Percentiles rank a stretch among this genome's conserved stretches.
Evolutionary conservation across 495 filamentous ascomycete species (phyloP).

Genomic region (Penicillium flavigenum): DNA sequence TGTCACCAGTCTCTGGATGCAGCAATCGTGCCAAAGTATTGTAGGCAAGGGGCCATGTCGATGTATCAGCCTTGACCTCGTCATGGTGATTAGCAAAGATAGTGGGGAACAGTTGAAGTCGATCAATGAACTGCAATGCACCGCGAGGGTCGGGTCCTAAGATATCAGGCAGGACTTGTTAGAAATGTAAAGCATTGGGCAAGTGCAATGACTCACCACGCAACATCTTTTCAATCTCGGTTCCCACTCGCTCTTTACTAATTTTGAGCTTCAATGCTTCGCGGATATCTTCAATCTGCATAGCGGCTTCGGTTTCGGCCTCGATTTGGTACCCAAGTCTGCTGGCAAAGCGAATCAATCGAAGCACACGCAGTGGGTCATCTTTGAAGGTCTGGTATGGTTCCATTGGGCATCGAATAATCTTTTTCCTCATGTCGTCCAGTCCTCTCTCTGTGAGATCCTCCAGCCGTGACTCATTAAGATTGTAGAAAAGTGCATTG

Average conservation of each 20-base stretch:
- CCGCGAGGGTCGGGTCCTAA: conserved; percentile 65
- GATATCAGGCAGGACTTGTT: neutral
- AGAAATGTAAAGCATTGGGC: neutral
- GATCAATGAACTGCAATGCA: conserved; percentile 70
- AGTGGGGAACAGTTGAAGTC: conserved; percentile 70
- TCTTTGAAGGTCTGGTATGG: conserved; percentile 93
- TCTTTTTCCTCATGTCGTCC: conserved; percentile 64
- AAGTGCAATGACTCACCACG: conserved; percentile 51
- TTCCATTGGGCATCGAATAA: conserved; percentile 84
- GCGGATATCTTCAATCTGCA: conserved; percentile 72
- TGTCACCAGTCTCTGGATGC: conserved; percentile 14
- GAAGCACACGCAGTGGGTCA: conserved; percentile 86
- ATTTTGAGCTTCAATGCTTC: conserved; percentile 83
- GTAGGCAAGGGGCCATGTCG: conserved; percentile 43
- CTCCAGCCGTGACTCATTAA: conserved; percentile 71
- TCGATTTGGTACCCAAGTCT: conserved; percentile 78
- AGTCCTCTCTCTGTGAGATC: conserved; percentile 78
- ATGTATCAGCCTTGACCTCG: conserved; percentile 46
- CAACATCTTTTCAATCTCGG: conserved; percentile 89
- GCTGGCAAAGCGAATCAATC: conserved; percentile 87
- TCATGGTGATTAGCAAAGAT: conserved; percentile 64
- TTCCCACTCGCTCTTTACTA: conserved; percentile 80
- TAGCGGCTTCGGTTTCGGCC: conserved; percentile 61
- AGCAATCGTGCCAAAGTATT: conserved; percentile 36
- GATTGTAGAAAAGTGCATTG: conserved; percentile 95